Conservation (phyloP, 257 asterid genomes). For the Solanum paucissectum region DNA sequence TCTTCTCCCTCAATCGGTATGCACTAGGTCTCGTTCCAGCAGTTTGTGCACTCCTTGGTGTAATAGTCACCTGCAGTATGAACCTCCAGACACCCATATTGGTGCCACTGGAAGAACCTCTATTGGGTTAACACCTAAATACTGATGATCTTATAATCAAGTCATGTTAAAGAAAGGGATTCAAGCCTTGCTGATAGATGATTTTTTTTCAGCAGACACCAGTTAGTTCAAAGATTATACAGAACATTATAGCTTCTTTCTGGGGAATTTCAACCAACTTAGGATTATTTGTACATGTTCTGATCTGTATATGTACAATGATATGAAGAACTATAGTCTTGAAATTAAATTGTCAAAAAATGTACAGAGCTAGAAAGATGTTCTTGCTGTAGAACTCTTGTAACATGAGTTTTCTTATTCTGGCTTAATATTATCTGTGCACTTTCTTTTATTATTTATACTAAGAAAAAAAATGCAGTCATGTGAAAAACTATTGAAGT, state of each 20-base stretch:
- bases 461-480: neutral
- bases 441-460: too few relatives aligned
- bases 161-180: neutral
- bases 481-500: neutral
- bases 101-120: conserved; percentile 29
- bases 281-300: neutral
- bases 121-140: conserved; percentile 32
- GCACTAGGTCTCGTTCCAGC: conserved; percentile 84
- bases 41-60: conserved; percentile 55
- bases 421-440: neutral
- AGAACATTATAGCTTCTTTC: neutral
- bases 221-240: neutral
- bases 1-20: conserved; percentile 39
- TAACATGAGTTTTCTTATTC: neutral
- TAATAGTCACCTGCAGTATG: conserved; percentile 56
- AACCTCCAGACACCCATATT: conserved; percentile 32
- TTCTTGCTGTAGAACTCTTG: neutral
- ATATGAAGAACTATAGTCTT: neutral
- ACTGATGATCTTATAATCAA: neutral
- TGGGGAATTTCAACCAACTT: neutral
- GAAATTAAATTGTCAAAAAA: neutral
- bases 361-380: neutral
- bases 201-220: neutral
- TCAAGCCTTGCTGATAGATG: neutral
- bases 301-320: neutral